Evolutionary conservation across 352 stramenopile genomes (phyloP).

Genomic region (Phytophthora vignae): DNA sequence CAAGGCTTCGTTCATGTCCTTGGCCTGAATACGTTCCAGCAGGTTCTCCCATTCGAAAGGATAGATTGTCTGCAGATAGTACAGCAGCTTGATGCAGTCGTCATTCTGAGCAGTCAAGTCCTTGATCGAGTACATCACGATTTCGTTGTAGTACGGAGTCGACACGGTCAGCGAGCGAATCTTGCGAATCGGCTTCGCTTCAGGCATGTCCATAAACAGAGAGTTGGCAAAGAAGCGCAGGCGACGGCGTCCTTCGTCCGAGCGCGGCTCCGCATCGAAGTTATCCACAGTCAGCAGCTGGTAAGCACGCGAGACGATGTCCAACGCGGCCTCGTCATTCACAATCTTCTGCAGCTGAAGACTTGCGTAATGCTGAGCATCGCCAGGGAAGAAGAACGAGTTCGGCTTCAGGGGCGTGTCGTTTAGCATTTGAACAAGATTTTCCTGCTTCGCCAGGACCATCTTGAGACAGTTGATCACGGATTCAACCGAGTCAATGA

Average conservation of each 20-base stretch:
- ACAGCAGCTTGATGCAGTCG: constrained; percentile 95
- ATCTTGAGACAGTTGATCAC: constrained; percentile 88
- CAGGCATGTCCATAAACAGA: constrained; percentile 90
- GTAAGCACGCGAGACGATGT: constrained; percentile 86
- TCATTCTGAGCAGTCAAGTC: constrained; percentile 87
- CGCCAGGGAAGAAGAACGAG: constrained; percentile 89
- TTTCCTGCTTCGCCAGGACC: constrained; percentile 83
- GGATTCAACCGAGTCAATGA: constrained; percentile 84
- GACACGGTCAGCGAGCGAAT: constrained; percentile 83
- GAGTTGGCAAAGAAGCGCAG: constrained; percentile 89
- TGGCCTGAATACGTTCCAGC: constrained; percentile 73
- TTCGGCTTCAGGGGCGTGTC: constrained; percentile 84
- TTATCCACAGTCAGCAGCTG: constrained; percentile 87
- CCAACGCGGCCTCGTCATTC: constrained; percentile 78
- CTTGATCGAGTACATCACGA: constrained; percentile 90
- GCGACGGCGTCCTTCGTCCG: constrained; percentile 80
- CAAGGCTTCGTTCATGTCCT: constrained; percentile 83
- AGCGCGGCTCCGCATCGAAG: constrained; percentile 85
- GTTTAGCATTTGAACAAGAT: constrained; percentile 84
- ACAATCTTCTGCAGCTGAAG: constrained; percentile 83
- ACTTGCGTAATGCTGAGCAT: constrained; percentile 81
- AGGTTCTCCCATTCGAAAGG: constrained; percentile 87
- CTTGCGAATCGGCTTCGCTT: constrained; percentile 85
- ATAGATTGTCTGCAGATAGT: constrained; percentile 94
- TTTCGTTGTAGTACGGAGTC: constrained; percentile 90